Base-by-base conservation (phyloP, 2,329 filamentous ascomycete genomes). In the Akanthomyces dipterigenus region DNA sequence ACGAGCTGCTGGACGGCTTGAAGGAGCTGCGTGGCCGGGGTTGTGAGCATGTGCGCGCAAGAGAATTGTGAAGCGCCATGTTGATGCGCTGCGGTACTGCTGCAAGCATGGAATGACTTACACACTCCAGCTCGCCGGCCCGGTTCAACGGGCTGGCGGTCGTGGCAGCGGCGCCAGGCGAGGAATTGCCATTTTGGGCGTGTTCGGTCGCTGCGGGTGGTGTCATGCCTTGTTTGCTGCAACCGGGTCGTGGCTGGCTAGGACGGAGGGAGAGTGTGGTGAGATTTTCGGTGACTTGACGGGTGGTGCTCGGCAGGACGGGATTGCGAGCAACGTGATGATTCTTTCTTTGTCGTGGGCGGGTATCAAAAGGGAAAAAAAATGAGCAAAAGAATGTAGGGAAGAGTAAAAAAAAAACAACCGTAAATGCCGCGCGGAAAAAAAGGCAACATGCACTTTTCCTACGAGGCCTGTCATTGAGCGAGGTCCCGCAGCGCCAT, bases 1-100 rank as follows among this genome's bases (percentile, higher is more conserved):
- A 93, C 82, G 60, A 91, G 79, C 9, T 80, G 76, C 73, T 88
- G 83, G 54, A 93, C 83, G 3, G 88, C 83, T 60, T 82, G 78
- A 54, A 92, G 80, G 51, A 92, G 81, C 89, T 92, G 38, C 3
- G n/a, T n/a, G 26, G 48, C 26, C n/a, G n/a, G n/a, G n/a, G n/a
- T n/a, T n/a, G 28, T 28, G 34, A n/a, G 3, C 3, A n/a, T 6
- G 18, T 22, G 28, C 20, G 26, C 31, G 20, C 31, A 31, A 31
- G 31, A 9, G 31, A 31, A 31, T 31, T n/a, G n/a, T n/a, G 9
- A 31, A 31, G 9, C 5, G 31, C 5, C 9, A 31, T 5, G 31
- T 31, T 31, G 34, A 12, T 36, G 34, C 34, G 34, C 9, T 36
- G 34, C 34, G 34, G 11, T 36, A 9, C n/a, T 8, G 28, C 8